Base-by-base conservation (phyloP, 148 eudicot genomes). In the Amaranthus palmeri region DNA sequence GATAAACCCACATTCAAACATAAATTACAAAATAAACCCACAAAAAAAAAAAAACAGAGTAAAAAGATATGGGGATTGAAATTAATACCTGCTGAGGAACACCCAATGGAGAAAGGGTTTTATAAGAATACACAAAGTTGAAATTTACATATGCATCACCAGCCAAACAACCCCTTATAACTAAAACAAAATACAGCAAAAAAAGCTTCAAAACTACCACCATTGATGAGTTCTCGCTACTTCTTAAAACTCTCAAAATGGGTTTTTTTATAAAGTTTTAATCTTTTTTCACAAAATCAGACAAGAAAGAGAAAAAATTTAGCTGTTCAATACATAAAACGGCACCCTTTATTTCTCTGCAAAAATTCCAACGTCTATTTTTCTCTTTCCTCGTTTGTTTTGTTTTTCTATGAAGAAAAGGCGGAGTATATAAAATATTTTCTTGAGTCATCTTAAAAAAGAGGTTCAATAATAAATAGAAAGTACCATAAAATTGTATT, bases 131-230 rank as follows among this genome's bases (percentile, higher is more conserved):
- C 59, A 48, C 65, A 47, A 81, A 77, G 4, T 42, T 0, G 43
- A 69, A 77, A 45, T 70, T 4, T 18, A 56, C 79, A 69, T 50
- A 77, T 4, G 90, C 87, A 77, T 91, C 97, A 1, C 55, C 87
- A 15, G 79, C 78, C 2, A 80, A 88, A 72, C 88, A 83, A 44
- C 75, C 56, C 0, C 56, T 73, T 0, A 66, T 47, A 3, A 88
- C 10, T 47, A 86, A 15, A 70, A 64, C 61, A 17, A 76, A 65
- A 51, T 47, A 52, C 52, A 75, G 17, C 51, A 74, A 10, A 12
- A 50, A 12, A 45, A 65, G 40, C 70, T 62, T 15, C 40, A 18
- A 48, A 48, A 47, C 8, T 12, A 11, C 53, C 42, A 54, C 78
- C 75, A 74, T 70, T 74, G 48, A 53, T 53, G 42, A 58, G 14